Evolutionary conservation across 192 early-diverging fungal genomes (phyloP).

Genomic region (Backusella psychrophila): DNA sequence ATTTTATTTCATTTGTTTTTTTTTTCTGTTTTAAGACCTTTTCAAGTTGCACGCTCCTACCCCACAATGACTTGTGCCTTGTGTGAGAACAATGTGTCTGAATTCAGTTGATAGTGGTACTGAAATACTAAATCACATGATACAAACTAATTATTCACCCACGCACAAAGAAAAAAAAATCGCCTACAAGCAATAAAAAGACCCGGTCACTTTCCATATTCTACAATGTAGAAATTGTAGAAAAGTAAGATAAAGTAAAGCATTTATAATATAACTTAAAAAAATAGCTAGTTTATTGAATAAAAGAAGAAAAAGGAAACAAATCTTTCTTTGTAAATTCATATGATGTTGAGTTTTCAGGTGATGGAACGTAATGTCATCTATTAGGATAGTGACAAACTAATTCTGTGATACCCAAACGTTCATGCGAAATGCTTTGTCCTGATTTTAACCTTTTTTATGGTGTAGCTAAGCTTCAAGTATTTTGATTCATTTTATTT

Average conservation of each 20-base stretch:
- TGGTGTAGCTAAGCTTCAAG: neutral
- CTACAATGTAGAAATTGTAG: neutral
- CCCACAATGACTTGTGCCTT: neutral
- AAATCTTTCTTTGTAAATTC: neutral
- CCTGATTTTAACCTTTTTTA: neutral
- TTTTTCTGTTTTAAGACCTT: neutral
- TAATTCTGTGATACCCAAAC: neutral
- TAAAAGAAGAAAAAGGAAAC: neutral
- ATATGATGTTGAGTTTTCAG: neutral
- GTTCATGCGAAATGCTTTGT: slow-evolving; percentile 1
- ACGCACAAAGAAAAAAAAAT: slow-evolving; percentile 15
- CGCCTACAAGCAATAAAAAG: neutral
- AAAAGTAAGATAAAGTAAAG: neutral
- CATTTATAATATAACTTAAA: neutral
- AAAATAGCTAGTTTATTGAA: neutral
- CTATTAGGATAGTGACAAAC: neutral
- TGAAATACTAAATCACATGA: neutral
- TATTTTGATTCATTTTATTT: neutral
- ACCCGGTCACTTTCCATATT: neutral
- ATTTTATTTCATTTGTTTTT: neutral
- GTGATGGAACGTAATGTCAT: neutral
- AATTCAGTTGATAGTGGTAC: neutral
- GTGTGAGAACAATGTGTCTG: slow-evolving; percentile 5
- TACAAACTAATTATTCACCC: neutral
- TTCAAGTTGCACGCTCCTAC: neutral